Base-by-base conservation (phyloP, 2,329 filamentous ascomycete species). In the Cladosporium sp. region DNA sequence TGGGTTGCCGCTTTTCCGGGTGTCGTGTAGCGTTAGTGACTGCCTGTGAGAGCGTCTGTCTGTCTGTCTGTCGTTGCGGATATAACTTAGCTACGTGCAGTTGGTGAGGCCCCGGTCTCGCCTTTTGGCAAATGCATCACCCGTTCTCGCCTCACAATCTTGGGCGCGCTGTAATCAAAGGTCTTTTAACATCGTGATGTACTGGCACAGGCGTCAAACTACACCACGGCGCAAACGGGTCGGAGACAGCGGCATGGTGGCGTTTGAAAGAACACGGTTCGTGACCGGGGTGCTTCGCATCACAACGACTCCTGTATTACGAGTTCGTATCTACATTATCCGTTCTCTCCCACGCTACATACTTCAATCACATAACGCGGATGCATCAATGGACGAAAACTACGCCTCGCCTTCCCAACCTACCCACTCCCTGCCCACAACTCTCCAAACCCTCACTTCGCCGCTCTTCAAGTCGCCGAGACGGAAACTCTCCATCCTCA, bases 381-480 rank as follows among this genome's bases (percentile, higher is more conserved):
- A 7, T 5, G 22, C 22, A 28, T 28, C 5, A 28, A 28, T 28
- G 5, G 22, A 28, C 22, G 22, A 28, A 38, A 2, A 35, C 48
- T 43, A 50, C 18, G 40, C 48, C 40, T 43, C 28, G 3, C 46
- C 46, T 35, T 84, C 85, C 93, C 92, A 97, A 19, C 91, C 90
- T 49, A 97, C 84, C 90, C 91, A 98, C 66, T 81, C 85, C 63
- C 89, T 81, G 37, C 89, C 87, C 82, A 97, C 95, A 43, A 96
- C 87, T 53, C 93, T 82, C 93, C 93, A 98, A 56, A 98, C 89
- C 75, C 93, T 92, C 62, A 96, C 91, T 74, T 98, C 93, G 14
- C 93, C 93, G 70, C 86, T 92, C 66, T 89, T 81, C 68, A 98
- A 67, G 73, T 98, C 93, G 42, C 91, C 90, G 56, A 98, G 79